Conservation (phyloP, 306 rosid species). For the Vigna unguiculata region DNA sequence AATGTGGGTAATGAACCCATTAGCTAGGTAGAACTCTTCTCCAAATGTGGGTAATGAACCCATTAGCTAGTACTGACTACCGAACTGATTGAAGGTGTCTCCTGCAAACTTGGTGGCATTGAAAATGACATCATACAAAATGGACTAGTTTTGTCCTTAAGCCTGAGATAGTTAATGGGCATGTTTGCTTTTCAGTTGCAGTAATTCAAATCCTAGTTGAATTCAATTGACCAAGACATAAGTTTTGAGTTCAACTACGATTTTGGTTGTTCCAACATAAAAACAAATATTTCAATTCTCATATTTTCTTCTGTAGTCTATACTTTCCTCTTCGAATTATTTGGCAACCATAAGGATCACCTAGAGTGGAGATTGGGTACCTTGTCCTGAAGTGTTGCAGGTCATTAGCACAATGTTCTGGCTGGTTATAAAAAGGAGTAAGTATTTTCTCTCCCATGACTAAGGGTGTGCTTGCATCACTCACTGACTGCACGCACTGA, state of each 20-base stretch:
- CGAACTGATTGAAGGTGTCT: not conserved
- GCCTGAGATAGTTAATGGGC: not conserved
- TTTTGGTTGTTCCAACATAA: no score
- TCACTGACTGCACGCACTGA: not conserved
- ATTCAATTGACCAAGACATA: no score
- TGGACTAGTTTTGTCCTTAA: not conserved
- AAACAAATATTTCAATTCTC: no score
- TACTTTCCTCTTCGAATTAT: conserved; percentile 1
- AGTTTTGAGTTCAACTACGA: no score
- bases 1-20: no score
- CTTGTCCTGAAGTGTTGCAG: not conserved
- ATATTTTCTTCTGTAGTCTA: not conserved
- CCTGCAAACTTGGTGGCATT: not conserved
- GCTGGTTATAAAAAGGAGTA: not conserved
- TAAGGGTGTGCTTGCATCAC: not conserved
- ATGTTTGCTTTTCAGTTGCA: not conserved
- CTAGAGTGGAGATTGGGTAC: not conserved
- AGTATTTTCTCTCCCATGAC: not conserved
- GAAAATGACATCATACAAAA: not conserved
- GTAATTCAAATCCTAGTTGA: no score
- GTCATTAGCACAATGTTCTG: not conserved
- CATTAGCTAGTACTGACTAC: not conserved
- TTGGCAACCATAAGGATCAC: not conserved
- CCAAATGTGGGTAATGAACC: not conserved
- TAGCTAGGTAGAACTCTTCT: no score